Base-by-base conservation (phyloP, 192 early-diverging fungal species). In the Gryganskiella cystojenkinii region DNA sequence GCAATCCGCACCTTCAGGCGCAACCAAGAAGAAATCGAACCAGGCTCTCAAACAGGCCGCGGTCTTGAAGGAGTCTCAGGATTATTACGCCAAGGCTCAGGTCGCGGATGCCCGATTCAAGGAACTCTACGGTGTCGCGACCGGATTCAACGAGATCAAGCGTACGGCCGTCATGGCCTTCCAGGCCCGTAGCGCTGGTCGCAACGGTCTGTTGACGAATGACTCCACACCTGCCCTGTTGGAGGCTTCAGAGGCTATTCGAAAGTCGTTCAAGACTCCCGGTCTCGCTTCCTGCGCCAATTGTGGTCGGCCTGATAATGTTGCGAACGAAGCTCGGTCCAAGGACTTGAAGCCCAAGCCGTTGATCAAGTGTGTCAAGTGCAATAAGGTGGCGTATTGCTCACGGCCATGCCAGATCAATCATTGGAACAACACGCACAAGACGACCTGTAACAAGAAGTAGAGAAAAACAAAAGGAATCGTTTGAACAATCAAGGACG, bases 341-440 rank as follows among this genome's bases (percentile, higher is more conserved):
- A 64, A 42, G 45, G 83, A 63, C 58, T 62, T 70, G 60, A 79
- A 51, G 55, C 76, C 75, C 37, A 76, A 83, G 55, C 66, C 85
- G 20, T 61, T 89, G 40, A 60, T 89, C 52, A 70, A 79, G 60
- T 89, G 88, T 65, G 67, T 71, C 53, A 84, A 79, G 27, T 89
- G 88, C 71, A 80, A 58, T 47, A 73, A 75, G 34, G 83, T 83
- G 22, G 85, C 85, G 54, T 89, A 89, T 60, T 89, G 88, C 56
- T 84, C 83, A 17, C 68, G 82, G 64, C 86, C 87, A 40, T 89
- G 88, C 62, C 88, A 89, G 54, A 86, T 83, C 45, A 64, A 51
- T 14, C 82, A 89, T 58, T 89, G 82, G 70, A 83, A 83, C 55
- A 74, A 75, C 30, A 70, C 75, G 54, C 85, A 87, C 72, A 87